A percentile compares a stretch with the other conserved stretches of the same genome.
Conservation (phyloP, 78 protist species). For the Dictyostelium discoideum region dicty_2.7 NC_007088.5:1349501-1350000, state of each 20-base stretch:
- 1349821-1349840: slow-evolving; percentile 66
- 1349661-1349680: background rate
- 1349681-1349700: background rate
- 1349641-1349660: background rate
- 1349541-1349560: slow-evolving; percentile 14
- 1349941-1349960: slow-evolving; percentile 26
- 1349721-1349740: background rate
- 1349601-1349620: background rate
- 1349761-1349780: background rate
- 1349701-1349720: background rate
- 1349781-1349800: slow-evolving; percentile 6
- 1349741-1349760: background rate
- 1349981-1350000: slow-evolving; percentile 60
- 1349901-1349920: slow-evolving; percentile 42
- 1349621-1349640: background rate
- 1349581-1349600: background rate
- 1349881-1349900: slow-evolving; percentile 63
- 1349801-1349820: background rate
- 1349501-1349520: slow-evolving; percentile 35
- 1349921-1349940: slow-evolving; percentile 1
- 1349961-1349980: slow-evolving; percentile 24
- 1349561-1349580: background rate
- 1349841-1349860: slow-evolving; percentile 37
- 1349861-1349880: slow-evolving; percentile 58
- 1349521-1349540: background rate